phyloP scores from a whole-genome alignment of 768 basidiomycete species.

The Tylopilus felleus region DNA sequence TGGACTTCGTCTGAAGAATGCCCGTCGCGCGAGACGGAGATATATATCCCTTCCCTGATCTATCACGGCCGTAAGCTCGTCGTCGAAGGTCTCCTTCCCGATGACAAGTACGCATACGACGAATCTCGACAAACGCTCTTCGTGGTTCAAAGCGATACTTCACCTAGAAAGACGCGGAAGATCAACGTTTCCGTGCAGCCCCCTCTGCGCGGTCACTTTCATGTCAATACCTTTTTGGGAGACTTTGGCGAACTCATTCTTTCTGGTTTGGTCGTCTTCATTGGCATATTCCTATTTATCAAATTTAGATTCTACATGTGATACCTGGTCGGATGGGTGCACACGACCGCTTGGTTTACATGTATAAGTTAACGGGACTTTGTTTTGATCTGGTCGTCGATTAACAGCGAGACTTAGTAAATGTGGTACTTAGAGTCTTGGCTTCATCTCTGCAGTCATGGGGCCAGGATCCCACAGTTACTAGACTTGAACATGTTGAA shows the following conservation, averaged over 20 bases:
- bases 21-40: conserved; percentile 68
- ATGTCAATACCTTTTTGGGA: conserved; percentile 62
- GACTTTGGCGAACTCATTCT: conserved; percentile 43
- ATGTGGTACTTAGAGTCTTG: neutral
- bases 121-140: conserved; percentile 71
- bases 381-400: neutral
- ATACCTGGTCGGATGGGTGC: conserved; percentile 6
- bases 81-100: conserved; percentile 51
- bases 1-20: conserved; percentile 43
- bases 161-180: conserved; percentile 45
- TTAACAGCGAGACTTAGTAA: neutral
- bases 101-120: conserved; percentile 58
- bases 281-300: conserved; percentile 31
- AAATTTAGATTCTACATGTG: conserved; percentile 26
- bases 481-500: neutral
- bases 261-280: conserved; percentile 31
- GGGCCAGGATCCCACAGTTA: too few relatives aligned
- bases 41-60: conserved; percentile 70
- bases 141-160: conserved; percentile 45
- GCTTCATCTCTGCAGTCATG: too few relatives aligned
- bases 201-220: conserved; percentile 47
- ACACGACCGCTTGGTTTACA: neutral
- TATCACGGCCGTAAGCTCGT: conserved; percentile 54
- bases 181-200: conserved; percentile 57
- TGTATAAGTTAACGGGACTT: neutral